Conservation (phyloP, 306 rosid species). For the Spatholobus suberectus region DNA sequence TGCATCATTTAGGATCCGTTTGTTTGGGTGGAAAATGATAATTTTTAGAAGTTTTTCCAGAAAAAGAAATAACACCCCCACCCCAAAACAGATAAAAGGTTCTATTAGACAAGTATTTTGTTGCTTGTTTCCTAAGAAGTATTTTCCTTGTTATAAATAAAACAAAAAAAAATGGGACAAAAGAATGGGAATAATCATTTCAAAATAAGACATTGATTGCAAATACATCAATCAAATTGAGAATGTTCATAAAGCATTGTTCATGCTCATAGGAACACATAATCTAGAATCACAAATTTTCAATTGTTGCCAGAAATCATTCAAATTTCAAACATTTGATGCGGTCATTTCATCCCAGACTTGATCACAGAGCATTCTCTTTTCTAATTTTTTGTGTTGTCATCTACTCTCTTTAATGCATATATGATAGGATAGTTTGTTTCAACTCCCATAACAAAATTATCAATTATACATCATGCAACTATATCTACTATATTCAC, state of each 20-base stretch:
- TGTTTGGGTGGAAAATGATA: neutral
- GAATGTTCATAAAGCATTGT: neutral
- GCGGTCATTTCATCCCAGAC: neutral
- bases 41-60: neutral
- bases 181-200: neutral
- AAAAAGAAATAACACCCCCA: neutral
- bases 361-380: neutral
- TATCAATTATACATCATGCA: neutral
- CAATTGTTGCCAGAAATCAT: neutral
- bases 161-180: neutral
- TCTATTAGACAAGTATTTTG: too few species aligned
- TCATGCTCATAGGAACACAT: neutral
- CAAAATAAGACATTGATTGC: conserved; percentile 3
- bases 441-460: neutral
- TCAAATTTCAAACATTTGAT: neutral
- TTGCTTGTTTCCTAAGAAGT: neutral
- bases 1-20: neutral
- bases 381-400: neutral
- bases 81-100: neutral
- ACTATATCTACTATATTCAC: neutral
- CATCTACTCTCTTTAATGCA: neutral
- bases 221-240: neutral
- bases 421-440: neutral
- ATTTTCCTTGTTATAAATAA: neutral
- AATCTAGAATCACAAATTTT: neutral